Evolutionary conservation across 2,329 filamentous ascomycete genomes (phyloP).

Genomic region (Talaromyces rugulosus): DNA sequence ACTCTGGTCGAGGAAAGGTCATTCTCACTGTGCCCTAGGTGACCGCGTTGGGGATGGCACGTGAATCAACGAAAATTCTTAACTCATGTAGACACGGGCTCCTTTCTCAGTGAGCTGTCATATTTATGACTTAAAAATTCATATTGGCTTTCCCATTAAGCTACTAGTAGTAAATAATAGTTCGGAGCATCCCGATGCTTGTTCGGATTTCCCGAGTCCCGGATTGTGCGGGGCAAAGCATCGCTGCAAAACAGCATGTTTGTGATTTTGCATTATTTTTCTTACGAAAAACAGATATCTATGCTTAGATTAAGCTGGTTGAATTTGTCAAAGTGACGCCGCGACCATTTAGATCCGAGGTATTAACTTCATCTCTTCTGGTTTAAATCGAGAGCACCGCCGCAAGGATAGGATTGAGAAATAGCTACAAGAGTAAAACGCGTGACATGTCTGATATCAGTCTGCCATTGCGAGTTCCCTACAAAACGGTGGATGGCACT

Average conservation of each 20-base stretch:
- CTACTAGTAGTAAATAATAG: background rate
- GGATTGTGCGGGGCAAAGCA: background rate
- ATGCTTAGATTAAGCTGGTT: background rate
- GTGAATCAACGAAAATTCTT: background rate
- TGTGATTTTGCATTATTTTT: background rate
- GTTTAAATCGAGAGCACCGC: too few relatives aligned
- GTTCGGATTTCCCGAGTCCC: background rate
- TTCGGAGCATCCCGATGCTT: background rate
- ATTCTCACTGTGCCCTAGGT: conserved; percentile 15
- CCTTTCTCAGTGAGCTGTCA: background rate
- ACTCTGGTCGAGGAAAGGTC: conserved; percentile 20
- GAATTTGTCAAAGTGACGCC: background rate
- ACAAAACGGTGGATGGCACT: background rate
- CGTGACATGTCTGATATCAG: background rate
- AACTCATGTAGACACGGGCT: background rate
- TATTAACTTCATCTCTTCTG: too few relatives aligned
- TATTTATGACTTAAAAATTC: background rate
- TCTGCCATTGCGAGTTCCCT: background rate
- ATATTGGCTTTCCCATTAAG: background rate
- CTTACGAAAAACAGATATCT: background rate
- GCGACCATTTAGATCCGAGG: background rate
- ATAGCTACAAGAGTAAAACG: background rate
- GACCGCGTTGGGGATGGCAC: background rate
- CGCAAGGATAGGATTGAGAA: background rate
- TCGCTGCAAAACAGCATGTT: background rate